Percentiles rank a stretch among this genome's conserved stretches.
Evolutionary conservation across 2,329 filamentous ascomycete genomes (phyloP).

Genomic region (Pseudocercospora crystallina): DNA sequence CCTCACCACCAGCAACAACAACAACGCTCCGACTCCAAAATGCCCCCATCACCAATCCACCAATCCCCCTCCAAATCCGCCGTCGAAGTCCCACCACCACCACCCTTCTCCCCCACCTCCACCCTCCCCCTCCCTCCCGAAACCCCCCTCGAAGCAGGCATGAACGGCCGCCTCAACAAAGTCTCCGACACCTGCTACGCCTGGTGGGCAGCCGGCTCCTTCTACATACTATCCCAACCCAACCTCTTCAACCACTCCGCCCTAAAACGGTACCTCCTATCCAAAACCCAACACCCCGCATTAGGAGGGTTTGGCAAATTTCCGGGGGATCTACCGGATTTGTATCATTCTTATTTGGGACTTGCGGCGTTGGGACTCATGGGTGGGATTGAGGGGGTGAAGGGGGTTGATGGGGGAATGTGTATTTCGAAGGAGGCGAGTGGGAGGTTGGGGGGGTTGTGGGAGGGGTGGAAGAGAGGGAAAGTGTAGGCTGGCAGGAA

Average conservation of each 20-base stretch:
- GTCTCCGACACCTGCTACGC: slow-evolving; percentile 91
- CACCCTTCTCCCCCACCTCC: not conserved
- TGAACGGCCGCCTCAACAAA: slow-evolving; percentile 91
- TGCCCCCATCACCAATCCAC: slow-evolving; percentile 17
- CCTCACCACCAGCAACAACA: no score
- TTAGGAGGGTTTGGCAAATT: slow-evolving; percentile 49
- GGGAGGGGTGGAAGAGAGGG: slow-evolving; percentile 28
- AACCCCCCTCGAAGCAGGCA: slow-evolving; percentile 55
- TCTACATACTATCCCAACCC: slow-evolving; percentile 27
- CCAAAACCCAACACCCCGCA: slow-evolving; percentile 82
- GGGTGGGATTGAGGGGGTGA: slow-evolving; percentile 63
- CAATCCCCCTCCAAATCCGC: slow-evolving; percentile 29
- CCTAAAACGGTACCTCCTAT: slow-evolving; percentile 70
- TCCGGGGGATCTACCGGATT: slow-evolving; percentile 55
- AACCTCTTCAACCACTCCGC: slow-evolving; percentile 21
- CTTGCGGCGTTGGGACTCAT: slow-evolving; percentile 72
- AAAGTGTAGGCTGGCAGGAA: no score
- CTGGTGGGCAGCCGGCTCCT: slow-evolving; percentile 81
- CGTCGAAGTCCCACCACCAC: not conserved
- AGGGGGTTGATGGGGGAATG: slow-evolving; percentile 69
- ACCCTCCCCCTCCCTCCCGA: slow-evolving; percentile 2
- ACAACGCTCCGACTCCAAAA: not conserved
- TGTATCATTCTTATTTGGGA: slow-evolving; percentile 88
- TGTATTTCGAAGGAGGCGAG: slow-evolving; percentile 67
- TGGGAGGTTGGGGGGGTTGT: slow-evolving; percentile 25